Evolutionary conservation across 805 yeast species (phyloP), one percentile per base, ranked within the genome.

Genomic region (Blastobotrys parvus): DNA sequence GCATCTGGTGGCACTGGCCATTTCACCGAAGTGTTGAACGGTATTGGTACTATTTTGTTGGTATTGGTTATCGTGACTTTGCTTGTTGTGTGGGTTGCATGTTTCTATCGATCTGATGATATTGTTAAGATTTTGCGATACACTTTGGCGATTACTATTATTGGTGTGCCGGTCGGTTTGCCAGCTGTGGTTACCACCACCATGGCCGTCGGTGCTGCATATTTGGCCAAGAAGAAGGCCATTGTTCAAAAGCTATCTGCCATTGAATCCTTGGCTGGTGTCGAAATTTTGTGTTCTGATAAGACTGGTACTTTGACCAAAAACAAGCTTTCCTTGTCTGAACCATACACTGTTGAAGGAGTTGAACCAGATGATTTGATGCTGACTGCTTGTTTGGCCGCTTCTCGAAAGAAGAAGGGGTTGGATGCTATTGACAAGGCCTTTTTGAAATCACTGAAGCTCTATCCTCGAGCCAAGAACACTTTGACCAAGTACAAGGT

Each of bases 201-300:
- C 68, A 87, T 88, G 96, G 97, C 97, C 69, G 97, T 89, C 71
- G 97, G 97, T 80, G 97, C 96, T 68, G 95, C 96, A 65, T 86
- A 88, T 82, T 75, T 88, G 64, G 96, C 96, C 61, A 85, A 87
- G 79, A 88, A 87, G 72, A 86, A 86, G 72, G 96, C 96, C 58
- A 88, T 88, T 76, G 97, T 88, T 61, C 96, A 88, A 72, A 88
- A 88, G 68, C 77, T 88, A 63, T 84, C 95, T 68, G 96, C 96
- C 56, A 88, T 88, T 72, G 97, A 88, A 74, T 88, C 95, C 52
- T 75, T 88, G 59, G 97, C 95, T 55, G 95, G 95, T 80, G 96
- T 88, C 63, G 95, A 89, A 74, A 86, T 88, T 70, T 77, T 88
- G 68, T 88, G 97, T 81, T 88, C 96, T 60, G 97, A 88, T 73